Evolutionary conservation across 371 early-diverging fungal genomes (phyloP).

Genomic region (Haplosporangium sp.): DNA sequence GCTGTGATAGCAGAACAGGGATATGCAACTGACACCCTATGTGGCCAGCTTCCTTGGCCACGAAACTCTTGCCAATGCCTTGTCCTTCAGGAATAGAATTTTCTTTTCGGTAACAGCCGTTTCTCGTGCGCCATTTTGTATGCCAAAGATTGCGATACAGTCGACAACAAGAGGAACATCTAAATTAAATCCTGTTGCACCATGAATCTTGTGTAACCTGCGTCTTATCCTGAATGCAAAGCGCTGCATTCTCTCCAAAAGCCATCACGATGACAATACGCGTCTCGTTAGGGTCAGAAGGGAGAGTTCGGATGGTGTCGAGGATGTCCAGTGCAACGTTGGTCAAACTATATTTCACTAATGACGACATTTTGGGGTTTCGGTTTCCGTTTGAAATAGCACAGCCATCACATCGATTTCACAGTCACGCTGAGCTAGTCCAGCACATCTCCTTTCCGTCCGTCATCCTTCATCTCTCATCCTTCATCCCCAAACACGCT

Average conservation of each 20-base stretch:
- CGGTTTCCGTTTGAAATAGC: too few species aligned
- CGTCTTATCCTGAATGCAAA: not conserved
- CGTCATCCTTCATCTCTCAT: too few species aligned
- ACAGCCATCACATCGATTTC: too few species aligned
- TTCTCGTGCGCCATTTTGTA: conserved; percentile 9
- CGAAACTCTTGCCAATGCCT: not conserved
- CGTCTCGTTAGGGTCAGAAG: conserved; percentile 9
- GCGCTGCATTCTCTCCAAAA: conserved; percentile 23
- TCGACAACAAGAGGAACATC: conserved; percentile 11
- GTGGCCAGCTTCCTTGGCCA: conserved; percentile 24
- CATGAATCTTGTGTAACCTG: not conserved
- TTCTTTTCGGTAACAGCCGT: conserved; percentile 28
- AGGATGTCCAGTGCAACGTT: too few species aligned
- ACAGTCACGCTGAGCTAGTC: too few species aligned
- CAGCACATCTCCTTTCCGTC: too few species aligned
- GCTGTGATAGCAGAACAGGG: conserved; percentile 25
- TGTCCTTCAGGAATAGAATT: conserved; percentile 21
- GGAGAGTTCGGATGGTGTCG: too few species aligned
- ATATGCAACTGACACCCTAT: conserved; percentile 40
- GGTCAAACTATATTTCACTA: too few species aligned
- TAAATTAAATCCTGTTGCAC: not conserved
- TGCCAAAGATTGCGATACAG: conserved; percentile 34
- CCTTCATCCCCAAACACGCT: too few species aligned
- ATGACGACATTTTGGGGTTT: too few species aligned
- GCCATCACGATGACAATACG: conserved; percentile 30